Conservation (phyloP, 192 early-diverging fungal species). For the Phycomyces blakesleeanus region DNA sequence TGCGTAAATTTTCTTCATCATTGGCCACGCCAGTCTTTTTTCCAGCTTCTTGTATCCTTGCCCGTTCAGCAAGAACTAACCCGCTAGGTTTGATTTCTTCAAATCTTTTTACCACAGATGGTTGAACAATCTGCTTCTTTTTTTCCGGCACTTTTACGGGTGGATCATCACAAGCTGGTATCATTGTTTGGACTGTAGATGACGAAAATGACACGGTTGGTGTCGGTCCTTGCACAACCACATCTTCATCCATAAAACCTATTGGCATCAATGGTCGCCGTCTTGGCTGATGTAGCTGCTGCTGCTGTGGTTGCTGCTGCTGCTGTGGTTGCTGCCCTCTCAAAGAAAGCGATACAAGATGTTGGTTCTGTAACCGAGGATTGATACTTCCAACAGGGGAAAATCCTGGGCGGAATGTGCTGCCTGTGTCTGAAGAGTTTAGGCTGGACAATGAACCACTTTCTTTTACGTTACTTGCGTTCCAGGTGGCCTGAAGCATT, state of each 20-base stretch:
- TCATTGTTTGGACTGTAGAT: slow-evolving; percentile 26
- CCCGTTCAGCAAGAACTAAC: no score
- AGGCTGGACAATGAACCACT: slow-evolving; percentile 21
- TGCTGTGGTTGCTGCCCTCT: background rate
- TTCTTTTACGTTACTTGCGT: slow-evolving; percentile 10
- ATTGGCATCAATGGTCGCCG: slow-evolving; percentile 12
- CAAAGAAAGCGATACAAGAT: slow-evolving; percentile 19
- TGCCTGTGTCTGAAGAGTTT: slow-evolving; percentile 8
- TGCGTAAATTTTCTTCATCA: background rate
- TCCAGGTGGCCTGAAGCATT: slow-evolving; percentile 29
- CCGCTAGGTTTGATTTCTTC: no score
- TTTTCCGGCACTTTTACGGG: background rate
- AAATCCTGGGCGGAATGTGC: background rate
- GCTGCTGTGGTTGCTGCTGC: background rate
- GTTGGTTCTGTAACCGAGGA: slow-evolving; percentile 24
- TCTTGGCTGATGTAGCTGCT: background rate
- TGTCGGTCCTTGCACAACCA: slow-evolving; percentile 9
- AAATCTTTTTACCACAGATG: background rate
- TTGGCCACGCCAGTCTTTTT: background rate
- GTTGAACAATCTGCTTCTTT: background rate
- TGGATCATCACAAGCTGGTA: slow-evolving; percentile 13
- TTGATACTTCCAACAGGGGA: slow-evolving; percentile 19
- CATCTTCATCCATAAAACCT: slow-evolving; percentile 15
- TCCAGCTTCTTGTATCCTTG: no score
- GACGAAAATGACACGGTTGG: slow-evolving; percentile 29